Conservation (phyloP, 1,284 basidiomycete genomes). For the Trichosporon faecale region DNA sequence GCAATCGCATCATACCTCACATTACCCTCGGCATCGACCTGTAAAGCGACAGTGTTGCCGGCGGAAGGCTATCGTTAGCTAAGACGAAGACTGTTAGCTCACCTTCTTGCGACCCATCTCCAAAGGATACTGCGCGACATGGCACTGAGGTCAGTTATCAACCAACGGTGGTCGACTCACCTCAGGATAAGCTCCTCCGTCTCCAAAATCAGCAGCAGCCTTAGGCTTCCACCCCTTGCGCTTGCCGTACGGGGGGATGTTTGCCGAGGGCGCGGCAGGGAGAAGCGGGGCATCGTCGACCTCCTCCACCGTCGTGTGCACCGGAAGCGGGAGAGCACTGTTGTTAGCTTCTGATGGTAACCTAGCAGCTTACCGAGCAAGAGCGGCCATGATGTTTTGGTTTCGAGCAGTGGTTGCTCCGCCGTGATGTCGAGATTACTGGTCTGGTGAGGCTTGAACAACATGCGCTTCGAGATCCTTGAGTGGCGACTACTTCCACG, state of each 20-base stretch:
- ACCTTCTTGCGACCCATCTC: slow-evolving; percentile 95
- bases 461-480: slow-evolving; percentile 13
- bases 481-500: slow-evolving; percentile 17
- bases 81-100: slow-evolving; percentile 29
- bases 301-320: slow-evolving; percentile 38
- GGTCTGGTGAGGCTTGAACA: background rate
- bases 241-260: slow-evolving; percentile 64
- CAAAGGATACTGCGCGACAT: slow-evolving; percentile 93
- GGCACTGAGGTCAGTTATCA: slow-evolving; percentile 58
- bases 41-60: slow-evolving; percentile 89
- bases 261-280: slow-evolving; percentile 24
- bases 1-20: slow-evolving; percentile 97
- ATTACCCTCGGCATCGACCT: slow-evolving; percentile 93
- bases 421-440: background rate
- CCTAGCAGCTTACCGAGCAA: slow-evolving; percentile 42
- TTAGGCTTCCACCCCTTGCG: slow-evolving; percentile 83
- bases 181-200: slow-evolving; percentile 94
- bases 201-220: slow-evolving; percentile 77
- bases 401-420: background rate
- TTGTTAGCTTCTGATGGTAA: background rate
- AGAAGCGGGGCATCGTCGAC: slow-evolving; percentile 34
- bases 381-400: slow-evolving; percentile 44
- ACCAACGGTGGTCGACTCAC: slow-evolving; percentile 27
- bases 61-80: slow-evolving; percentile 65
- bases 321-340: slow-evolving; percentile 45